Base-by-base conservation (phyloP, 352 stramenopile species). In the Pythium aquatile region DNA sequence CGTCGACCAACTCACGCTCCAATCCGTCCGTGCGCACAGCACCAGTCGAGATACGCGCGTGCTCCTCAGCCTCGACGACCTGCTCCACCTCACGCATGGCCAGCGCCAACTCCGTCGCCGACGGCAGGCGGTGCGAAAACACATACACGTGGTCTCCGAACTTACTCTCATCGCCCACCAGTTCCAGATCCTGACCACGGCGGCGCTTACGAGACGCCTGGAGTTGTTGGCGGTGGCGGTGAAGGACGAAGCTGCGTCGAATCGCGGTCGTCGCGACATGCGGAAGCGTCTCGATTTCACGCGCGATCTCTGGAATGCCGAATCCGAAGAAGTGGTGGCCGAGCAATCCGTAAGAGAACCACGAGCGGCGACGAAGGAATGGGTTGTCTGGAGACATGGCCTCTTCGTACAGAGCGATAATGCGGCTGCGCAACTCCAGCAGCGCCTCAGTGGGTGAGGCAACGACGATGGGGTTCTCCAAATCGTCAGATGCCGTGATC, bases 11-110 rank as follows among this genome's bases (percentile, higher is more conserved):
- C 5, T 60, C 58, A 40, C 79, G 76, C 55, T 87, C 79, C 49
- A 91, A 85, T 0, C 91, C 91, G 64, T 98, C 92, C 0, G 87
- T 96, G 13, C 93, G 74, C 7, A 91, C 87, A 61, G 85, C 92
- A 11, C 93, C 92, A 8, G 79, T 95, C 5, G 85, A 95, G 48
- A 87, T 67, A 3, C 90, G 87, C 13, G 91, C 85, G 35, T 93
- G 87, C 52, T 96, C 88, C 42, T 96, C 87, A 1, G 90, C 83
- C 8, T 83, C 77, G 1, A 91, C 81, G 0, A 90, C 66, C 37
- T 91, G 83, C 58, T 96, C 91, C 24, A 97, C 77, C 29, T 90
- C 81, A 20, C 81, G 75, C 64, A 96, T 81, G 1, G 95, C 85
- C 10, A 90, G 72, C 16, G 90, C 82, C 57, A 98, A 88, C 40